phyloP scores from a whole-genome alignment of 352 stramenopile species.

The Phytophthora macrochlamydospora region DNA sequence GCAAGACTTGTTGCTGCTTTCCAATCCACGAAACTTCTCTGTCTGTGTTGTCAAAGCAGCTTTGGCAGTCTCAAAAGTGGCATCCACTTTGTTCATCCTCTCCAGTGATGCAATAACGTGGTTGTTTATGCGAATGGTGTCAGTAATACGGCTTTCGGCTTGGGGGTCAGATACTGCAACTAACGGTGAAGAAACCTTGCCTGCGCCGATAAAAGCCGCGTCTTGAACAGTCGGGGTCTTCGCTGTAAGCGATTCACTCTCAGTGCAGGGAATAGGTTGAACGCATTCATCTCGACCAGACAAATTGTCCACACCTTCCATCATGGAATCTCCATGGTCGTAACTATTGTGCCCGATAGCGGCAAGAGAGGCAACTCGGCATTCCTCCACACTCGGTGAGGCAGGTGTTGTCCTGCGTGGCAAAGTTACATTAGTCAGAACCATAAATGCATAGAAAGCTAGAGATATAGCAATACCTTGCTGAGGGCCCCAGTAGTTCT shows the following conservation, averaged over 20 bases:
- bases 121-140: conserved; percentile 38
- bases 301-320: no score
- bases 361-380: conserved; percentile 1
- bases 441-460: background rate
- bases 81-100: conserved; percentile 29
- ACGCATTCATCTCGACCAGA: background rate
- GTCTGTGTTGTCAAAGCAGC: conserved; percentile 29
- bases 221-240: background rate
- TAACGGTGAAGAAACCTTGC: background rate
- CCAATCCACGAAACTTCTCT: conserved; percentile 26
- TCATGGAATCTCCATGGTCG: no score
- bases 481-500: background rate
- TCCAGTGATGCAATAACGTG: conserved; percentile 39
- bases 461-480: conserved; percentile 23
- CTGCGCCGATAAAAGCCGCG: conserved; percentile 2
- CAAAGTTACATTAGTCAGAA: conserved; percentile 3
- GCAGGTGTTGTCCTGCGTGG: conserved; percentile 14
- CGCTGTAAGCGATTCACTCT: background rate
- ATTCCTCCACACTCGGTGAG: conserved; percentile 5
- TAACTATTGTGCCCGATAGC: no score
- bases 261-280: background rate
- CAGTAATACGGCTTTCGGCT: conserved; percentile 15
- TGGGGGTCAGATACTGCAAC: background rate
- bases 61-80: conserved; percentile 20
- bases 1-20: conserved; percentile 23